Evolutionary conservation across 257 asterid species (phyloP).

Genomic region (Primulina huaijiensis): DNA sequence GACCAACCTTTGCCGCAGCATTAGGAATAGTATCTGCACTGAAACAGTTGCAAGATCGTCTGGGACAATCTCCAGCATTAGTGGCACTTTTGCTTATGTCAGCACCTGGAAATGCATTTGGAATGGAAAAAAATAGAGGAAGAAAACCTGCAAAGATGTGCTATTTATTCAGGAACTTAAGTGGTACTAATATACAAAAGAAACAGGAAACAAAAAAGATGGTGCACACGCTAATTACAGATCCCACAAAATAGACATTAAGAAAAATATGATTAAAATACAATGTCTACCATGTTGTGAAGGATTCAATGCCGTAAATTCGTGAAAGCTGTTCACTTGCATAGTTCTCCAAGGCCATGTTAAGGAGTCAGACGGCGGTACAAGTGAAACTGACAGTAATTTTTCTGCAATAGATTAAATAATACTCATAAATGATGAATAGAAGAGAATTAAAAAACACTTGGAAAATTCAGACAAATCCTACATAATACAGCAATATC

Average conservation of each 20-base stretch:
- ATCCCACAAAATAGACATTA: no score
- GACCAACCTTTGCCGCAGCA: constrained; percentile 79
- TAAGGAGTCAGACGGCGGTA: constrained; percentile 35
- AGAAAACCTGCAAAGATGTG: constrained; percentile 40
- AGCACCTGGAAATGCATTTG: constrained; percentile 34
- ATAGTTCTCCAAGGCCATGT: constrained; percentile 42
- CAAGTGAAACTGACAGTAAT: constrained; percentile 37
- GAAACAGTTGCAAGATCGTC: constrained; percentile 61
- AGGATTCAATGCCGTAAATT: constrained; percentile 26
- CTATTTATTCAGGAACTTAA: constrained; percentile 10
- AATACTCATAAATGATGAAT: background rate
- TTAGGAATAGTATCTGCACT: constrained; percentile 79
- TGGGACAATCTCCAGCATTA: constrained; percentile 34
- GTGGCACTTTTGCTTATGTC: constrained; percentile 36
- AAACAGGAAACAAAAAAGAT: constrained; percentile 4
- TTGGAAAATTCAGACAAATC: background rate
- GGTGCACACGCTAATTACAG: no score
- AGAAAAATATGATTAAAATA: background rate
- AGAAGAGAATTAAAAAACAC: background rate
- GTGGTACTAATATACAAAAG: background rate
- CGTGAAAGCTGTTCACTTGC: constrained; percentile 26
- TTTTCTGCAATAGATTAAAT: constrained; percentile 29
- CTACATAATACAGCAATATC: background rate
- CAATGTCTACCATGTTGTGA: constrained; percentile 46
- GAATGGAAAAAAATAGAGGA: constrained; percentile 44